These are phyloP conservation scores for Macrophomina phaseolina DNA, from an alignment of 2,329 filamentous ascomycete genomes.

Conservation along the genomic window DNA sequence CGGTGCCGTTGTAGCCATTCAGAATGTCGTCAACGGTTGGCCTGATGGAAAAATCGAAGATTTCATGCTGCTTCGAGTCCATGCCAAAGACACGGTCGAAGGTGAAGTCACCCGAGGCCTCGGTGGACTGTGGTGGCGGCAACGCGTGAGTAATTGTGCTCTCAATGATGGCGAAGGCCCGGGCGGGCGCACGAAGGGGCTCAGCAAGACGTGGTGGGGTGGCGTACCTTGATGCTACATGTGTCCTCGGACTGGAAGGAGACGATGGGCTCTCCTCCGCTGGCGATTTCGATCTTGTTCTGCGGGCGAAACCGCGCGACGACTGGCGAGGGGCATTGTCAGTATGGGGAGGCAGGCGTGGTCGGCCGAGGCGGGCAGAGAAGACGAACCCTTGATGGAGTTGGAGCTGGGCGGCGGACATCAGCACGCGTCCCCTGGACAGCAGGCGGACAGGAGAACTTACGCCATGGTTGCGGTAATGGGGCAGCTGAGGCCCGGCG, in stretches of 20 bases:
- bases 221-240: conserved; percentile 78
- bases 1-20: conserved; percentile 98
- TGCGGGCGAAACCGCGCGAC: conserved; percentile 97
- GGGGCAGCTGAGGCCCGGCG: conserved; percentile 42
- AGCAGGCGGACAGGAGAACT: conserved; percentile 32
- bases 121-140: conserved; percentile 67
- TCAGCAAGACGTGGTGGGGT: not conserved
- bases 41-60: conserved; percentile 97
- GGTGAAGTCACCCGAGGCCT: conserved; percentile 81
- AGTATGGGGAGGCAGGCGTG: conserved; percentile 31
- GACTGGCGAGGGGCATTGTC: conserved; percentile 61
- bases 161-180: not conserved
- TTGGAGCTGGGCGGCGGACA: conserved; percentile 44
- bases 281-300: conserved; percentile 90
- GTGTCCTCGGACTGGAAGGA: conserved; percentile 87
- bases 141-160: conserved; percentile 27
- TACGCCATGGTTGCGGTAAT: conserved; percentile 47
- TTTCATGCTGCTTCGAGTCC: conserved; percentile 85
- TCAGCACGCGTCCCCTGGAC: conserved; percentile 56
- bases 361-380: not conserved
- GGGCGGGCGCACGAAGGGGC: not conserved
- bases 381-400: conserved; percentile 53
- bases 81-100: conserved; percentile 98
- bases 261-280: conserved; percentile 91
- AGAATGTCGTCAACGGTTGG: conserved; percentile 97